phyloP scores from a whole-genome alignment of 2,329 filamentous ascomycete species.

The Botrytis hyacinthi region DNA sequence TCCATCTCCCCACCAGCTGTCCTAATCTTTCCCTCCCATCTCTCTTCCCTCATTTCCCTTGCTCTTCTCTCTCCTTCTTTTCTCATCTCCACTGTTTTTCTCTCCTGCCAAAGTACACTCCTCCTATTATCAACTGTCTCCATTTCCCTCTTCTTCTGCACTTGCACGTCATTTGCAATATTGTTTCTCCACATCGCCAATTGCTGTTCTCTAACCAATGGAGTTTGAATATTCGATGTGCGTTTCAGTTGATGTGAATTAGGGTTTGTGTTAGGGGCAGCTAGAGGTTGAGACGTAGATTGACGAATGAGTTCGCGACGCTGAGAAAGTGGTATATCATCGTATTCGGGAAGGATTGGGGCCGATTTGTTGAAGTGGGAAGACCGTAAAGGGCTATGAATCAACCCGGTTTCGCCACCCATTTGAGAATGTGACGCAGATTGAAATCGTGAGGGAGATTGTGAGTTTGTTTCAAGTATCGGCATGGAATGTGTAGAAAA shows the following conservation, averaged over 20 bases:
- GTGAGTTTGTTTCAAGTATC: slow-evolving; percentile 30
- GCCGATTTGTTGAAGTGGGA: slow-evolving; percentile 18
- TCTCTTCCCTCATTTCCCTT: slow-evolving; percentile 55
- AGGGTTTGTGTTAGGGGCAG: slow-evolving; percentile 40
- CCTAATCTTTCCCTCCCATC: slow-evolving; percentile 74
- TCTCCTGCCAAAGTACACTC: slow-evolving; percentile 57
- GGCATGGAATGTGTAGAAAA: slow-evolving; percentile 15
- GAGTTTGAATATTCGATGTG: slow-evolving; percentile 44
- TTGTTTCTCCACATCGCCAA: slow-evolving; percentile 67
- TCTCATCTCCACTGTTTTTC: slow-evolving; percentile 53
- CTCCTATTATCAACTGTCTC: slow-evolving; percentile 53
- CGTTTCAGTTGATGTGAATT: slow-evolving; percentile 57
- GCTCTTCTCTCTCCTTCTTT: slow-evolving; percentile 56
- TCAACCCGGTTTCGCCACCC: slow-evolving; percentile 45
- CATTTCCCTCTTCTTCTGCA: slow-evolving; percentile 33
- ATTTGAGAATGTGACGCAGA: not conserved
- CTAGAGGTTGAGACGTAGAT: slow-evolving; percentile 23
- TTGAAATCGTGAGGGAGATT: not conserved
- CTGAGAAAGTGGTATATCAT: slow-evolving; percentile 70
- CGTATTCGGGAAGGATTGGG: slow-evolving; percentile 46
- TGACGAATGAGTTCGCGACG: slow-evolving; percentile 60
- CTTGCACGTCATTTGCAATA: slow-evolving; percentile 59
- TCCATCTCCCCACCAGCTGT: slow-evolving; percentile 69
- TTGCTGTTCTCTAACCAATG: slow-evolving; percentile 52
- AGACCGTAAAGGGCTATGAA: slow-evolving; percentile 34